phyloP scores from a whole-genome alignment of 345 rosid genomes.

The Xanthoceras sorbifolium region DNA sequence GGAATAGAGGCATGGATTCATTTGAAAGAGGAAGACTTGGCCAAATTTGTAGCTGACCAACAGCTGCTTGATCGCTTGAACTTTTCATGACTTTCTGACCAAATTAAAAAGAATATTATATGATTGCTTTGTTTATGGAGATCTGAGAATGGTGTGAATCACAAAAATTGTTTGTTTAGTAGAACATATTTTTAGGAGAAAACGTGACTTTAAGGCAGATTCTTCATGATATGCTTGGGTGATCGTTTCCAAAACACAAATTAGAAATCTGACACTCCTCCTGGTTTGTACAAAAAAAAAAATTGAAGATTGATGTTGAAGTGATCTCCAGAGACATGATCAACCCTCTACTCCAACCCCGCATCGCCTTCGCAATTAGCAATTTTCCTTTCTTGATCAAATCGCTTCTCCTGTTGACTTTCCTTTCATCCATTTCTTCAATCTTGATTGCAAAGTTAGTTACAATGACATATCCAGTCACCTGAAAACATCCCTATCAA shows the following conservation, averaged over 20 bases:
- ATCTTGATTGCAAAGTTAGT: slow-evolving; percentile 5
- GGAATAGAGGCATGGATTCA: slow-evolving; percentile 34
- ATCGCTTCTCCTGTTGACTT: slow-evolving; percentile 32
- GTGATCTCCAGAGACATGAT: slow-evolving; percentile 28
- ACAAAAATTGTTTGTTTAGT: too few relatives aligned
- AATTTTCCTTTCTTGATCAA: slow-evolving; percentile 46
- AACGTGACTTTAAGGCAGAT: too few relatives aligned
- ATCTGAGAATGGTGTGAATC: too few relatives aligned
- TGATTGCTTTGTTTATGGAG: too few relatives aligned
- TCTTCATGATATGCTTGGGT: too few relatives aligned
- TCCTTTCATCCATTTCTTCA: slow-evolving; percentile 41
- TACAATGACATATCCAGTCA: slow-evolving; percentile 6
- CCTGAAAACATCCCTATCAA: background rate
- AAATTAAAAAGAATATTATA: too few relatives aligned
- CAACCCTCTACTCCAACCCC: slow-evolving; percentile 47
- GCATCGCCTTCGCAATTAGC: slow-evolving; percentile 29
- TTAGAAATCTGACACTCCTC: too few relatives aligned
- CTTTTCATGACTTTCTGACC: too few relatives aligned
- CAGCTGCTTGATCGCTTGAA: slow-evolving; percentile 3
- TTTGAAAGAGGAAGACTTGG: slow-evolving; percentile 35
- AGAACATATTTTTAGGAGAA: too few relatives aligned
- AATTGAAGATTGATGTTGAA: slow-evolving; percentile 30
- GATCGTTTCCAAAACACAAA: too few relatives aligned
- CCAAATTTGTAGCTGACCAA: slow-evolving; percentile 29
- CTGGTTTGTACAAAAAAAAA: background rate